Conservation (phyloP, 179 eudicot species). For the Actinidia arguta region DNA sequence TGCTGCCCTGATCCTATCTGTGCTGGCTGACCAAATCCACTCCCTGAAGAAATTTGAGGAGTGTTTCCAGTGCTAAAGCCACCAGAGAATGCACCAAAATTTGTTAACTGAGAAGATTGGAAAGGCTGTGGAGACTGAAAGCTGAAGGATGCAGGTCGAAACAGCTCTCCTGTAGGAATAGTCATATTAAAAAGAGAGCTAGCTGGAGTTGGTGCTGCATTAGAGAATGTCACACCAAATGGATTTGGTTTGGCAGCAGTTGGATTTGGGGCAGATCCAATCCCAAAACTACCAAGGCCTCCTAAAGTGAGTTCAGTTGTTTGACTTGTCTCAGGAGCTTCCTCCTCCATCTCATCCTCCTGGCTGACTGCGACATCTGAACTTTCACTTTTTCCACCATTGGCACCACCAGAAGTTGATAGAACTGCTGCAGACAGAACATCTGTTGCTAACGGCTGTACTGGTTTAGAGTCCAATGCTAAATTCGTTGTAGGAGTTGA, state of each 20-base stretch:
- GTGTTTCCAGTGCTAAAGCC: slow-evolving; percentile 55
- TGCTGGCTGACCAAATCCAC: slow-evolving; percentile 84
- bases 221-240: slow-evolving; percentile 58
- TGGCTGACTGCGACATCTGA: slow-evolving; percentile 43
- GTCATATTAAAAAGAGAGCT: slow-evolving; percentile 46
- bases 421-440: slow-evolving; percentile 31
- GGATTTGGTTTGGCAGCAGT: slow-evolving; percentile 64
- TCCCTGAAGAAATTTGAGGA: slow-evolving; percentile 49
- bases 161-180: slow-evolving; percentile 72
- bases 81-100: slow-evolving; percentile 44
- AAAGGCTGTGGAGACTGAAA: slow-evolving; percentile 66
- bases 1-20: slow-evolving; percentile 86
- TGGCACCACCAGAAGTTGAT: slow-evolving; percentile 37
- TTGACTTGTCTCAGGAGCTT: slow-evolving; percentile 75
- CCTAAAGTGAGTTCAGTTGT: slow-evolving; percentile 61
- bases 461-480: slow-evolving; percentile 36
- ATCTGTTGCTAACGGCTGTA: slow-evolving; percentile 36
- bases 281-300: slow-evolving; percentile 79
- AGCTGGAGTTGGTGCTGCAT: slow-evolving; percentile 31
- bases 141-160: slow-evolving; percentile 91
- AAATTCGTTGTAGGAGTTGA: slow-evolving; percentile 28
- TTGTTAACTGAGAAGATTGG: slow-evolving; percentile 59
- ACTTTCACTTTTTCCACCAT: slow-evolving; percentile 34
- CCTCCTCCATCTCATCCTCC: slow-evolving; percentile 99
- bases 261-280: slow-evolving; percentile 61